Conservation (phyloP, 2,329 filamentous ascomycete species). For the Sporothrix humicola region DNA sequence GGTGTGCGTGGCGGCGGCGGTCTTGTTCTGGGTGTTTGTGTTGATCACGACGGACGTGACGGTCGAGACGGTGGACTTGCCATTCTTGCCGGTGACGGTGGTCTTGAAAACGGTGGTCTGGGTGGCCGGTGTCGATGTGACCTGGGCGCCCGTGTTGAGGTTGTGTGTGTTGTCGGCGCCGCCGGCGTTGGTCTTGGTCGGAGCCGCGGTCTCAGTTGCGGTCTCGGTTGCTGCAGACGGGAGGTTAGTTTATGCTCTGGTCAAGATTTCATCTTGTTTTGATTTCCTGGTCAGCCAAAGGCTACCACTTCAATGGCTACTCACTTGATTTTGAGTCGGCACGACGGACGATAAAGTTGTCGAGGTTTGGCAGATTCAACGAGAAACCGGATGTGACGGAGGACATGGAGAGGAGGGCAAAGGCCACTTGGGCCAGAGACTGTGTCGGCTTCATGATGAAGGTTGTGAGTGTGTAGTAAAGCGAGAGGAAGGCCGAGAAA, state of each 20-base stretch:
- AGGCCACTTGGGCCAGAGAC: conserved; percentile 54
- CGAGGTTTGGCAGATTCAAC: conserved; percentile 61
- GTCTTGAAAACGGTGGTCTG: conserved; percentile 38
- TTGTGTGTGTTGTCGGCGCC: conserved; percentile 46
- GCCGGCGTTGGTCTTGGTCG: conserved; percentile 23
- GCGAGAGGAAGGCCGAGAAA: background rate
- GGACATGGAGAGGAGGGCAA: conserved; percentile 59
- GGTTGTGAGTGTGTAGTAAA: background rate
- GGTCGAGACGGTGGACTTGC: conserved; percentile 30
- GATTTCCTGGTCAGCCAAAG: background rate
- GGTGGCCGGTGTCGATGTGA: conserved; percentile 41
- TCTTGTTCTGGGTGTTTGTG: conserved; percentile 39
- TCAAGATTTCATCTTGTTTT: background rate
- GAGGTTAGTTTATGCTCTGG: conserved; percentile 38
- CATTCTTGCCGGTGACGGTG: background rate
- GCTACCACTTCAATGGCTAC: background rate
- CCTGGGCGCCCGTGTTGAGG: conserved; percentile 49
- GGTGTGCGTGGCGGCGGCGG: conserved; percentile 44
- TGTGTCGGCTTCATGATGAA: conserved; percentile 45
- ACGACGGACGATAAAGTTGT: conserved; percentile 59
- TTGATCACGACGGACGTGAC: conserved; percentile 36
- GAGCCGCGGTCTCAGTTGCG: background rate
- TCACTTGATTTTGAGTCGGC: conserved; percentile 34
- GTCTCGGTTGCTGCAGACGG: conserved; percentile 24
- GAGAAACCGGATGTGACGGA: conserved; percentile 55